Conservation (phyloP, 148 eudicot genomes). For the Heliamphora exappendiculata region DNA sequence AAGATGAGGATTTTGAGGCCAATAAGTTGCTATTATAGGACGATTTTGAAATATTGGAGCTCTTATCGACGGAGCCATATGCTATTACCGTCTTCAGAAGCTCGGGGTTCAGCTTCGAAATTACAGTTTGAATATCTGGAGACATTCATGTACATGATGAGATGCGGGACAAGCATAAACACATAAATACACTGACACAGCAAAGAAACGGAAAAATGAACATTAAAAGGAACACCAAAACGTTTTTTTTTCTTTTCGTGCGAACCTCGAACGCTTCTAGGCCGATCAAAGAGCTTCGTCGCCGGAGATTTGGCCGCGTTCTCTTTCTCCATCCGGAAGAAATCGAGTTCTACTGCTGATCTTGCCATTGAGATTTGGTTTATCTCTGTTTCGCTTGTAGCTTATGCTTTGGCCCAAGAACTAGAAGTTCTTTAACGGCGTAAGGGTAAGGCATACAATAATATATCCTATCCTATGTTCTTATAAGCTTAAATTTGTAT, state of each 20-base stretch:
- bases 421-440: background rate
- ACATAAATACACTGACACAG: background rate
- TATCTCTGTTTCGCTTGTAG: background rate
- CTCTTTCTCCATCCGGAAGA: slow-evolving; percentile 25
- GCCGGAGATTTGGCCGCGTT: background rate
- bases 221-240: background rate
- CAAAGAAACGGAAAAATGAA: background rate
- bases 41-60: background rate
- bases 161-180: background rate
- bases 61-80: slow-evolving; percentile 17
- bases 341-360: slow-evolving; percentile 38
- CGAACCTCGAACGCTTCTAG: slow-evolving; percentile 36
- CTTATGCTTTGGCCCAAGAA: background rate
- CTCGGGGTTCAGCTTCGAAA: slow-evolving; percentile 64
- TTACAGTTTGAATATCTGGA: slow-evolving; percentile 29
- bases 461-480: too few relatives aligned
- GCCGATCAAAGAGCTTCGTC: slow-evolving; percentile 25
- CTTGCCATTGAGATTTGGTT: slow-evolving; percentile 12
- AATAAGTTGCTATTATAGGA: background rate
- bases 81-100: slow-evolving; percentile 53
- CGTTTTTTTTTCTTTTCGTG: background rate
- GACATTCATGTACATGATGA: background rate
- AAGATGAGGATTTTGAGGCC: background rate
- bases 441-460: background rate
- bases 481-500: too few relatives aligned